These are phyloP conservation scores for Nicotiana otophora DNA, from an alignment of 257 asterid genomes.

Conservation along the genomic window DNA sequence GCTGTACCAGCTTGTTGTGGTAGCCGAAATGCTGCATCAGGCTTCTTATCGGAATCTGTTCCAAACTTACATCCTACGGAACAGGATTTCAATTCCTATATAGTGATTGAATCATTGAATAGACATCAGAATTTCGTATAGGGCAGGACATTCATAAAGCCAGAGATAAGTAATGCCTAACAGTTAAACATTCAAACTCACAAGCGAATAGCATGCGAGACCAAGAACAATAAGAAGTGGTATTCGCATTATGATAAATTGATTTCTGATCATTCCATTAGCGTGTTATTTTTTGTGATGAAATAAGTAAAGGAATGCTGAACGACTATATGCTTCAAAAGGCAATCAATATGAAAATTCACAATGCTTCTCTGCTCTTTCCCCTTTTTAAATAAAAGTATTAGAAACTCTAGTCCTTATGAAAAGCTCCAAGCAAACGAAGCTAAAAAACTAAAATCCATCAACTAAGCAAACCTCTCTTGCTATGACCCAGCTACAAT, in stretches of 20 bases:
- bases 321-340: not conserved
- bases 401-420: not conserved
- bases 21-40: slow-evolving; percentile 72
- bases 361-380: not conserved
- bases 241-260: not conserved
- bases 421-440: not conserved
- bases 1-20: slow-evolving; percentile 41
- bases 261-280: not conserved
- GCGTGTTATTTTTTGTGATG: not conserved
- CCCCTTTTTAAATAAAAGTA: not conserved
- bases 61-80: slow-evolving; percentile 77
- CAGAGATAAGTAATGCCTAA: not conserved
- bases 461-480: not conserved
- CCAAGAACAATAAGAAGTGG: not conserved
- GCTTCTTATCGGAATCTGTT: slow-evolving; percentile 27
- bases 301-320: not conserved
- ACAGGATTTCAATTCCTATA: slow-evolving; percentile 71
- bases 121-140: not conserved
- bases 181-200: not conserved
- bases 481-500: not conserved
- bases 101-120: not conserved
- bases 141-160: not conserved
- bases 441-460: not conserved
- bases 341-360: not conserved
- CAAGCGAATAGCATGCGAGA: not conserved